These are phyloP conservation scores for Alternaria incomplexa DNA, from an alignment of 2,329 filamentous ascomycete species.

Conservation along the genomic window DNA sequence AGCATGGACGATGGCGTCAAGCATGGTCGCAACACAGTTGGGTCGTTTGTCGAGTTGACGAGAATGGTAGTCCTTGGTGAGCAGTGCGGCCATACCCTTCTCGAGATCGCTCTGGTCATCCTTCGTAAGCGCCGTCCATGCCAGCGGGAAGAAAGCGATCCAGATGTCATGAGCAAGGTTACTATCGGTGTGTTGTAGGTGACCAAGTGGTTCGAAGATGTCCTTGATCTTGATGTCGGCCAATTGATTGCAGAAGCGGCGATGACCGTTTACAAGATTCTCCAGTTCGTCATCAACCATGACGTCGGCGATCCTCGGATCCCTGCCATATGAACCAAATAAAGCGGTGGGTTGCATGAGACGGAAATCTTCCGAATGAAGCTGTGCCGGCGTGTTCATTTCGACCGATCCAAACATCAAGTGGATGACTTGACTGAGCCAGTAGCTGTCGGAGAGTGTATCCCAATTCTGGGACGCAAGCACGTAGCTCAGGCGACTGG, in stretches of 20 bases:
- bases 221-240: slow-evolving; percentile 87
- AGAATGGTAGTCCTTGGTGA: slow-evolving; percentile 95
- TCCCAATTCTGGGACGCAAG: slow-evolving; percentile 96
- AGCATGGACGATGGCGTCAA: slow-evolving; percentile 84
- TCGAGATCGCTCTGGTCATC: slow-evolving; percentile 92
- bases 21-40: slow-evolving; percentile 90
- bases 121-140: slow-evolving; percentile 84
- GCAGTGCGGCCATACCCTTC: slow-evolving; percentile 83
- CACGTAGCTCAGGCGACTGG: slow-evolving; percentile 86
- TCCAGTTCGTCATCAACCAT: slow-evolving; percentile 87
- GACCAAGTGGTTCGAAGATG: slow-evolving; percentile 84
- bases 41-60: slow-evolving; percentile 93
- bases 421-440: slow-evolving; percentile 94
- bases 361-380: slow-evolving; percentile 85
- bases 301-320: slow-evolving; percentile 65
- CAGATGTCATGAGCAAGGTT: slow-evolving; percentile 87
- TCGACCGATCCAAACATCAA: slow-evolving; percentile 91
- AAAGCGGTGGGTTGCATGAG: slow-evolving; percentile 75
- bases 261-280: slow-evolving; percentile 75
- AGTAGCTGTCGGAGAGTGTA: slow-evolving; percentile 91
- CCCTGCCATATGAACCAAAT: slow-evolving; percentile 75
- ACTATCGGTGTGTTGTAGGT: slow-evolving; percentile 88
- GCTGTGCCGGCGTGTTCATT: slow-evolving; percentile 75
- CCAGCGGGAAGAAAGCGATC: slow-evolving; percentile 89
- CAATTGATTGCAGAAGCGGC: slow-evolving; percentile 82